Evolutionary conservation across 169 alveolate species (phyloP).

Genomic region (Plasmodium chabaudi): DNA sequence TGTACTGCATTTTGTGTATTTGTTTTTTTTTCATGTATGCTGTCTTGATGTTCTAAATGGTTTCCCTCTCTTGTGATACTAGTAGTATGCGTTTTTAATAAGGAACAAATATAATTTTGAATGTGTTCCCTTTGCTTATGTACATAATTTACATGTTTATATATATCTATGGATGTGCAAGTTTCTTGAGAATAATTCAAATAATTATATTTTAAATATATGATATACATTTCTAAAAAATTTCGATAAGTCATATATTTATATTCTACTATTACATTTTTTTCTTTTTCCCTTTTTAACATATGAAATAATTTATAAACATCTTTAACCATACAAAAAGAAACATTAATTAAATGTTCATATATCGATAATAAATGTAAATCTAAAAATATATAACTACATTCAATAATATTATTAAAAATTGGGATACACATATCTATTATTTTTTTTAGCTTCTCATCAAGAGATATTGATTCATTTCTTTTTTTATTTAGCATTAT

Average conservation of each 20-base stretch:
- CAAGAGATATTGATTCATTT: constrained; percentile 3
- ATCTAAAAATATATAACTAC: constrained; percentile 50
- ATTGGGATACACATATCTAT: constrained; percentile 24
- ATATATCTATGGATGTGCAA: neutral
- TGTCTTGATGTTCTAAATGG: neutral
- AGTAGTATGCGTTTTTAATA: neutral
- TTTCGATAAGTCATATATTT: constrained; percentile 67
- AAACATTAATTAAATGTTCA: constrained; percentile 34
- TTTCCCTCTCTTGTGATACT: neutral
- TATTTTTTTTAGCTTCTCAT: constrained; percentile 35
- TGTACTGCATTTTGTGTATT: neutral
- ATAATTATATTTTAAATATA: constrained; percentile 68
- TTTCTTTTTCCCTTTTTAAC: constrained; percentile 57
- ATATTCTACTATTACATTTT: constrained; percentile 22
- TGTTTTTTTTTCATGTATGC: constrained; percentile 3
- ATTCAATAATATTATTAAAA: constrained; percentile 52
- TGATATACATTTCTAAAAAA: constrained; percentile 59
- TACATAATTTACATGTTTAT: constrained; percentile 16
- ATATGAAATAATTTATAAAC: constrained; percentile 24
- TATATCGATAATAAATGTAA: constrained; percentile 46
- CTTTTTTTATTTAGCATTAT: neutral
- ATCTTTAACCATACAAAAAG: constrained; percentile 56
- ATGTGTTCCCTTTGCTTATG: constrained; percentile 13
- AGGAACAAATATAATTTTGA: neutral
- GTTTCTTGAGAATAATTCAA: constrained; percentile 28